Evolutionary conservation across 139 green algal genomes (phyloP).

Genomic region (Ettlia oleoabundans): DNA sequence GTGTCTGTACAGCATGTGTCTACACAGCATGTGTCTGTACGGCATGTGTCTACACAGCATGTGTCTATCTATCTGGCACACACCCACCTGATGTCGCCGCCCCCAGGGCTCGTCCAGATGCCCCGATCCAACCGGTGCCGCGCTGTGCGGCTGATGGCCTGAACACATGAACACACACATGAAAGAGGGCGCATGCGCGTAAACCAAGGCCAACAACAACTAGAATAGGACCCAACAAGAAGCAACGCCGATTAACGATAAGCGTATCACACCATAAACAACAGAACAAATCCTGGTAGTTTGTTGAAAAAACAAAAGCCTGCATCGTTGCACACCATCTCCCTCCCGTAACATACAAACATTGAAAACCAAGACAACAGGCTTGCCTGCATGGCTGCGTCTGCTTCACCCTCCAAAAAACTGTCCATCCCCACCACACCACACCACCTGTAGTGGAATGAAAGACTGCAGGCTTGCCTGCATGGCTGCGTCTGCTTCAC

Average conservation of each 20-base stretch:
- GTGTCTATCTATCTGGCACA: too few species aligned
- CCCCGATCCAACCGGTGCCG: conserved; percentile 78
- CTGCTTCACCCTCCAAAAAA: too few species aligned
- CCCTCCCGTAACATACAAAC: neutral
- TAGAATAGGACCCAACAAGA: too few species aligned
- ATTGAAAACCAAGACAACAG: neutral
- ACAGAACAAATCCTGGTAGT: neutral
- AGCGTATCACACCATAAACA: neutral
- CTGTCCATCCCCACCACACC: too few species aligned
- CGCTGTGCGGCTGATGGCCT: conserved; percentile 66
- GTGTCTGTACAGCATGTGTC: too few species aligned
- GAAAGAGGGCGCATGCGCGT: too few species aligned
- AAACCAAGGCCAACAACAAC: too few species aligned
- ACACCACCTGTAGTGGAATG: too few species aligned
- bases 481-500: conserved; percentile 18
- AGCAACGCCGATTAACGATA: neutral
- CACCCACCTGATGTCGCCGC: conserved; percentile 69
- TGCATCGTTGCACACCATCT: neutral
- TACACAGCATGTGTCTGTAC: too few species aligned
- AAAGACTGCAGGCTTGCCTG: conserved; percentile 37
- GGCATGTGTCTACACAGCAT: too few species aligned
- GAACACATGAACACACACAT: neutral
- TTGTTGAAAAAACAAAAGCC: neutral
- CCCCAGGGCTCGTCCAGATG: conserved; percentile 81
- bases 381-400: conserved; percentile 48